phyloP scores from a whole-genome alignment of 2,329 filamentous ascomycete species.

The Taxawa tesnikishii region DNA sequence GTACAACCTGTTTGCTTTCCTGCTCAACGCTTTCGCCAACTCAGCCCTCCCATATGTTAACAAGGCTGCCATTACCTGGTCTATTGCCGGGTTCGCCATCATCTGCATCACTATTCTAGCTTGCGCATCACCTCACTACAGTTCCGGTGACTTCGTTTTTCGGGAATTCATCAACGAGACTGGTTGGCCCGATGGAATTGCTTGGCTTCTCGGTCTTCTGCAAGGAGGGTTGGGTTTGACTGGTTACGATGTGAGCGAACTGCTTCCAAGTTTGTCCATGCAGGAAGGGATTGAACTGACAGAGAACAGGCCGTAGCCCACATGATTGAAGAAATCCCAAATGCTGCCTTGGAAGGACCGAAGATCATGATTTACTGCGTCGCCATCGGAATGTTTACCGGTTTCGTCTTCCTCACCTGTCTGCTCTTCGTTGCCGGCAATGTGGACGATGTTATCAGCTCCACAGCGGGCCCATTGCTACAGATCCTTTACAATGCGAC shows the following conservation, averaged over 20 bases:
- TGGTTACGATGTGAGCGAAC: constrained; percentile 46
- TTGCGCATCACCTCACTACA: constrained; percentile 53
- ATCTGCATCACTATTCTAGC: constrained; percentile 59
- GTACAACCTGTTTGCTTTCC: constrained; percentile 48
- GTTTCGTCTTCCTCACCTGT: constrained; percentile 22
- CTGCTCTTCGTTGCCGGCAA: constrained; percentile 23
- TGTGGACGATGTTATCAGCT: constrained; percentile 18
- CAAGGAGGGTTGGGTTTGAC: constrained; percentile 46
- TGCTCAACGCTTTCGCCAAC: constrained; percentile 55
- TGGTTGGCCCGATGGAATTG: constrained; percentile 25
- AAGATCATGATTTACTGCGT: constrained; percentile 25
- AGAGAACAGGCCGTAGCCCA: constrained; percentile 42
- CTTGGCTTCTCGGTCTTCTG: constrained; percentile 38
- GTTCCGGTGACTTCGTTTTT: constrained; percentile 53
- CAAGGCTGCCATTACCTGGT: constrained; percentile 60
- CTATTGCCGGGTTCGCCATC: constrained; percentile 53
- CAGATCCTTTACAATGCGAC: constrained; percentile 23
- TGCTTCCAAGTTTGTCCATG: too few relatives aligned
- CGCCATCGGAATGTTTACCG: constrained; percentile 20
- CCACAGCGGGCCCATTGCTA: constrained; percentile 19
- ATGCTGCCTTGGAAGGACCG: constrained; percentile 20
- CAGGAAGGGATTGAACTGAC: constrained; percentile 22
- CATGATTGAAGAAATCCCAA: constrained; percentile 30
- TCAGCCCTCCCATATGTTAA: constrained; percentile 51
- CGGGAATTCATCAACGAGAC: constrained; percentile 50